Percentiles rank a stretch among this genome's conserved stretches.
Conservation (phyloP, 805 yeast genomes). For the Lipomyces sp. region DNA sequence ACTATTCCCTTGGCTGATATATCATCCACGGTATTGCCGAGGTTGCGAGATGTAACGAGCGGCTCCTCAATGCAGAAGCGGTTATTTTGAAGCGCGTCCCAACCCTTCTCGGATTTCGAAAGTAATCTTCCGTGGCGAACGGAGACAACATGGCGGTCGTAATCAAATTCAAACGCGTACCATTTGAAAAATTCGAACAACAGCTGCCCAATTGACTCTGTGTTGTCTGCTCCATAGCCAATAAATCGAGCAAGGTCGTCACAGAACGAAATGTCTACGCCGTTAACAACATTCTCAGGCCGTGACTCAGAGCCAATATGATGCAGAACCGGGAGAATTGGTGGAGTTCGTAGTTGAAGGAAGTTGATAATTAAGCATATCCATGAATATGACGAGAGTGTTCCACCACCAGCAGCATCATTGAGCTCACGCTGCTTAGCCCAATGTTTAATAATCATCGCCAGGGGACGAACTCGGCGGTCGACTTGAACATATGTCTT, state of each 20-base stretch:
- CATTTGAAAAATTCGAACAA: slow-evolving; percentile 38
- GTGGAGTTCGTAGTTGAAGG: slow-evolving; percentile 37
- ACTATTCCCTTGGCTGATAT: slow-evolving; percentile 39
- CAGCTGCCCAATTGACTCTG: slow-evolving; percentile 37
- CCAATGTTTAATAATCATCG: slow-evolving; percentile 41
- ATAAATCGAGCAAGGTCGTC: slow-evolving; percentile 32
- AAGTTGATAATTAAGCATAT: slow-evolving; percentile 40
- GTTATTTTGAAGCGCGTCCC: slow-evolving; percentile 39
- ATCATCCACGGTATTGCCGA: slow-evolving; percentile 42
- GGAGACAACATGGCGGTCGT: slow-evolving; percentile 36
- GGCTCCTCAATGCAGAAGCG: slow-evolving; percentile 42
- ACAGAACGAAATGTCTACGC: slow-evolving; percentile 36
- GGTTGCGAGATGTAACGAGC: slow-evolving; percentile 35
- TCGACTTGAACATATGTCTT: slow-evolving; percentile 39
- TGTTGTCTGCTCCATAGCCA: slow-evolving; percentile 35
- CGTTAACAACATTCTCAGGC: slow-evolving; percentile 25
- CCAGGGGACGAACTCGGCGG: slow-evolving; percentile 39
- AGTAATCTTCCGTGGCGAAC: slow-evolving; percentile 39
- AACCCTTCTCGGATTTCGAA: slow-evolving; percentile 38
- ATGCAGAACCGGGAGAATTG: slow-evolving; percentile 39
- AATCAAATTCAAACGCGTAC: slow-evolving; percentile 39
- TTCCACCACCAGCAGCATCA: slow-evolving; percentile 42
- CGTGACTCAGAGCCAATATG: slow-evolving; percentile 27
- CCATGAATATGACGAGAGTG: slow-evolving; percentile 41
- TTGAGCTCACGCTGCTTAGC: slow-evolving; percentile 39